Base-by-base conservation (phyloP, 1,284 basidiomycete genomes). In the Ustilago nuda region DNA sequence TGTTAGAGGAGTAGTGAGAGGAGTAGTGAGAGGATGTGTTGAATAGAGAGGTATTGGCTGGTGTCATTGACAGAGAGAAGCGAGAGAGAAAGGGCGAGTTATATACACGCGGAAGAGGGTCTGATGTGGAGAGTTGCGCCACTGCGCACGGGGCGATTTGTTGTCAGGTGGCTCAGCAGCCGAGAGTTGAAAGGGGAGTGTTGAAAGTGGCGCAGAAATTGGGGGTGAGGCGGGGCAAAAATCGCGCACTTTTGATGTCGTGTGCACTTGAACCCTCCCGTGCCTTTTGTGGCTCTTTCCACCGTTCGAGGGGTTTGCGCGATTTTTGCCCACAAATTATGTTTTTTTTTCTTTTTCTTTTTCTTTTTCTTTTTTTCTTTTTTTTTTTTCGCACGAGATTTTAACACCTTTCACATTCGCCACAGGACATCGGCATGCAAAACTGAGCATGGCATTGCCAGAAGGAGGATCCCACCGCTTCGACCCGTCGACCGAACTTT, bases 171-270 rank as follows among this genome's bases (percentile, higher is more conserved):
- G 43, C 19, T 45, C 3, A n/a, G 36, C 36, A 37, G 36, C 8
- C 4, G 19, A 30, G 23, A 1, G 15, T 35, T 19, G 3, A 35
- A 45, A 53, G 17, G 43, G 37, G 35, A 6, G n/a, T 13, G 54
- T 37, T 36, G 11, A 35, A 8, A 33, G 17, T 19, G 43, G 43
- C 17, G 43, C 43, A 45, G n/a, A 27, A 27, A 27, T 27, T 13
- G 0, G 51, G 51, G 13, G 23, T 19, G 4, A 48, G 19, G 59
- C 17, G 19, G 30, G 36, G 61, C 61, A 19, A 63, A 63, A 56
- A 63, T 63, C 61, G 61, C 61, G 54, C 61, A 63, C 12, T 23
- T 32, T 23, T 45, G 62, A 65, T 65, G 23, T 27, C 23, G 23
- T 27, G 23, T 27, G 23, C 23, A 27, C 23, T 27, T 27, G 23